phyloP scores from a whole-genome alignment of 73 alveolate species.

The Paramecium caudatum region DNA sequence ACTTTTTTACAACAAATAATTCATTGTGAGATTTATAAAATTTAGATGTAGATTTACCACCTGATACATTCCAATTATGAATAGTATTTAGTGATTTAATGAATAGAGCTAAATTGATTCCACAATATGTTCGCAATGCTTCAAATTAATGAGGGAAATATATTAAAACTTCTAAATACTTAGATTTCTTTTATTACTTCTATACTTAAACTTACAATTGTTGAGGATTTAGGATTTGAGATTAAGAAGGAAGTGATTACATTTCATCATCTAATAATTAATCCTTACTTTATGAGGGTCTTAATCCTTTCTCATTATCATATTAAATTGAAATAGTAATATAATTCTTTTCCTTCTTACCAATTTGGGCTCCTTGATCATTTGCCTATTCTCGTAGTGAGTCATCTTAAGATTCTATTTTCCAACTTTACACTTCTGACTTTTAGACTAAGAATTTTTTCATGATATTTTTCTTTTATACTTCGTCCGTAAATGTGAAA shows the following conservation, averaged over 20 bases:
- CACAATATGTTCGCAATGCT: constrained; percentile 62
- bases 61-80: constrained; percentile 49
- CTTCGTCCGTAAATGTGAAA: not conserved
- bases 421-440: too few species aligned
- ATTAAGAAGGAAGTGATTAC: not conserved
- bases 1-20: constrained; percentile 66
- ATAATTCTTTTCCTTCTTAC: constrained; percentile 25
- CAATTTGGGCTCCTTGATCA: too few species aligned
- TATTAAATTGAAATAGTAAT: not conserved
- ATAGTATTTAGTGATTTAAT: constrained; percentile 57
- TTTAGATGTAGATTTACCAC: constrained; percentile 63
- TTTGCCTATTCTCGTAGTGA: too few species aligned
- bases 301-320: not conserved
- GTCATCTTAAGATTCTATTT: too few species aligned
- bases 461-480: not conserved
- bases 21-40: constrained; percentile 67
- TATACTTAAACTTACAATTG: too few species aligned
- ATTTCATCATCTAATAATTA: not conserved
- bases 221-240: too few species aligned
- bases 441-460: too few species aligned
- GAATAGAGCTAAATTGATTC: constrained; percentile 37
- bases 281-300: constrained; percentile 3
- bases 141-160: constrained; percentile 66
- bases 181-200: constrained; percentile 16
- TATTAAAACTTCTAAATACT: constrained; percentile 6